These are phyloP conservation scores for Puccinia triticina DNA, from an alignment of 1,284 basidiomycete species.

Conservation along the genomic window DNA sequence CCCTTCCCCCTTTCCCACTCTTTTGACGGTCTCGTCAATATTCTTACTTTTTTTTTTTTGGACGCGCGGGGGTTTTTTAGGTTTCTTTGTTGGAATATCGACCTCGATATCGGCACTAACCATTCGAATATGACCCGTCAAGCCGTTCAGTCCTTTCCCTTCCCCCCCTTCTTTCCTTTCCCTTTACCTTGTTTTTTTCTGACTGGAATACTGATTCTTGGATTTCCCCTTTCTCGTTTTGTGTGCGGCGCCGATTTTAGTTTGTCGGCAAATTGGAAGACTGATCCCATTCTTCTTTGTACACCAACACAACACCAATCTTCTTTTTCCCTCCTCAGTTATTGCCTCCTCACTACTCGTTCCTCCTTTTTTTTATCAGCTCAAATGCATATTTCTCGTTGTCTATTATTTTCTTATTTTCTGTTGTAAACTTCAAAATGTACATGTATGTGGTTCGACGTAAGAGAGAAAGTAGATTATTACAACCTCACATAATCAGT, in stretches of 20 bases:
- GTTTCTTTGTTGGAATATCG: conserved; percentile 50
- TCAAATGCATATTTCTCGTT: too few relatives aligned
- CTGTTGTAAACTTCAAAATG: too few relatives aligned
- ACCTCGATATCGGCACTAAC: conserved; percentile 49
- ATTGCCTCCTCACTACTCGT: too few relatives aligned
- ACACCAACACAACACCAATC: neutral
- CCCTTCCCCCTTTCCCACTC: neutral
- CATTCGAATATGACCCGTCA: conserved; percentile 43
- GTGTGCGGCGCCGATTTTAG: neutral
- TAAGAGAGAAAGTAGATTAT: too few relatives aligned
- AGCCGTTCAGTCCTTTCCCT: conserved; percentile 34
- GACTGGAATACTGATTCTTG: neutral
- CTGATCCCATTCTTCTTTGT: neutral
- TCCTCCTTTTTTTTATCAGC: too few relatives aligned
- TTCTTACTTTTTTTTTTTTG: neutral
- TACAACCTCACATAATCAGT: too few relatives aligned
- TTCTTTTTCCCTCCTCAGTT: too few relatives aligned
- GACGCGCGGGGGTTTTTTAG: neutral
- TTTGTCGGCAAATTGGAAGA: conserved; percentile 11
- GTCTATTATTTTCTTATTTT: too few relatives aligned
- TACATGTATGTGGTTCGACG: too few relatives aligned
- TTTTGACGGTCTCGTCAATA: neutral
- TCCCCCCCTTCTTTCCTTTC: neutral
- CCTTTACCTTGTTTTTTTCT: neutral
- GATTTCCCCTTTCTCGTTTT: too few relatives aligned